A percentile compares a stretch with the other conserved stretches of the same genome.
phyloP scores from a whole-genome alignment of 768 basidiomycete genomes.

The Lentinus tigrinus region DNA sequence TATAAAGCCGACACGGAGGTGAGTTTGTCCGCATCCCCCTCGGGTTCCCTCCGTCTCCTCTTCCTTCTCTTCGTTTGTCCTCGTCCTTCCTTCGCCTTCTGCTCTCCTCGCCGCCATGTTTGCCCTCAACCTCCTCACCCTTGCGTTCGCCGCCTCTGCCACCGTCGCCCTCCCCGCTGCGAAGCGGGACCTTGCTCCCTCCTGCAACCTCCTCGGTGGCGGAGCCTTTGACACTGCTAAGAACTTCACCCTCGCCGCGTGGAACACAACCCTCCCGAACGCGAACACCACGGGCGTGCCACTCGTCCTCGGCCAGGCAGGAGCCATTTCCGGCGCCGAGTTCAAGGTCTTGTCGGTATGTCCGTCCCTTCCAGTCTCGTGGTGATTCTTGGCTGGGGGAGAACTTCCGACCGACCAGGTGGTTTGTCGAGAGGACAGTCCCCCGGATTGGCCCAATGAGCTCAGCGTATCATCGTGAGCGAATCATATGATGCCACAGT shows the following conservation, averaged over 20 bases:
- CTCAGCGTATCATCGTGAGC: background rate
- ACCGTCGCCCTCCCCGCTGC: slow-evolving; percentile 8
- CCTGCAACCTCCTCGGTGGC: slow-evolving; percentile 23
- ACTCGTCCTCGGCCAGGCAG: slow-evolving; percentile 41
- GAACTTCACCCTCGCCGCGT: slow-evolving; percentile 48
- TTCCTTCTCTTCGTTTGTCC: background rate
- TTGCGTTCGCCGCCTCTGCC: slow-evolving; percentile 9
- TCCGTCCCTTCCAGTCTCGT: too few relatives aligned
- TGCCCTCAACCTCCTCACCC: slow-evolving; percentile 10
- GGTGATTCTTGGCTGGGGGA: too few relatives aligned
- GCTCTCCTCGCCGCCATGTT: slow-evolving; percentile 8
- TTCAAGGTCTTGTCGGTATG: slow-evolving; percentile 47
- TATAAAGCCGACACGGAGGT: background rate
- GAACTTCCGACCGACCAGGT: too few relatives aligned
- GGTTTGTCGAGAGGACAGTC: too few relatives aligned
- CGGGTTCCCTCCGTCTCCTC: background rate
- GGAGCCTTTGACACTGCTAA: slow-evolving; percentile 28
- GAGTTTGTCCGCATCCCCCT: background rate
- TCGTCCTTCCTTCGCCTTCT: background rate
- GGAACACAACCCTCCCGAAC: slow-evolving; percentile 41
- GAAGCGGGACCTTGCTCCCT: slow-evolving; percentile 13
- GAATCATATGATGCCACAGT: background rate
- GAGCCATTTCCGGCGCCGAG: slow-evolving; percentile 31
- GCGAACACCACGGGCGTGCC: slow-evolving; percentile 45
- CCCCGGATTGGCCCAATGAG: background rate